These are phyloP conservation scores for Aspergillus sp. DNA, from an alignment of 2,329 filamentous ascomycete species.

Conservation along the genomic window DNA sequence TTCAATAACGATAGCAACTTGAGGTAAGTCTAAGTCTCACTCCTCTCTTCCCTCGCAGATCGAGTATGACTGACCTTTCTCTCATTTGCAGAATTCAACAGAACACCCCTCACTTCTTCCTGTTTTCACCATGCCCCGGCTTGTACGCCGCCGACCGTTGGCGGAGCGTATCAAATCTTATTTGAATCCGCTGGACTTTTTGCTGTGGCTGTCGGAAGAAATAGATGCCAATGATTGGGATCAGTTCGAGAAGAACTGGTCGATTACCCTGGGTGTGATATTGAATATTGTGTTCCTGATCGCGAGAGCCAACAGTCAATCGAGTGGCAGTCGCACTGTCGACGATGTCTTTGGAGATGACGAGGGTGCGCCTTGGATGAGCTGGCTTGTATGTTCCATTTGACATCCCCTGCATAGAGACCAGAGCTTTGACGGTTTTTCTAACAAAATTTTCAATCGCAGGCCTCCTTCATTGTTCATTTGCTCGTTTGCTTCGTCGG, in stretches of 20 bases:
- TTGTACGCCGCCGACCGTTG: constrained; percentile 79
- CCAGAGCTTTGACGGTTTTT: neutral
- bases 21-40: neutral
- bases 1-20: neutral
- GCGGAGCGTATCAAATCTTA: constrained; percentile 75
- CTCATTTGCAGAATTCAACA: neutral
- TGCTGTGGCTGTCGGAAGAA: constrained; percentile 89
- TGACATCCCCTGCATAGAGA: neutral
- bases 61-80: neutral
- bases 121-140: constrained; percentile 65
- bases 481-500: constrained; percentile 65
- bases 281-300: constrained; percentile 80
- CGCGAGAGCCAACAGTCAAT: constrained; percentile 72
- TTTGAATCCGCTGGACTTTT: constrained; percentile 83
- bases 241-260: constrained; percentile 69
- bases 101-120: neutral
- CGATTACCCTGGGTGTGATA: constrained; percentile 70
- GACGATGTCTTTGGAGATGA: constrained; percentile 87
- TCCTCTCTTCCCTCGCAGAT: neutral
- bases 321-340: constrained; percentile 48
- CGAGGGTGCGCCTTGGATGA: constrained; percentile 63
- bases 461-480: constrained; percentile 73
- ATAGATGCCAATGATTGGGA: constrained; percentile 91
- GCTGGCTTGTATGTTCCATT: constrained; percentile 58
- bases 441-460: constrained; percentile 7